Conservation (phyloP, 2,329 filamentous ascomycete species). For the Pezicula rhizophila region DNA sequence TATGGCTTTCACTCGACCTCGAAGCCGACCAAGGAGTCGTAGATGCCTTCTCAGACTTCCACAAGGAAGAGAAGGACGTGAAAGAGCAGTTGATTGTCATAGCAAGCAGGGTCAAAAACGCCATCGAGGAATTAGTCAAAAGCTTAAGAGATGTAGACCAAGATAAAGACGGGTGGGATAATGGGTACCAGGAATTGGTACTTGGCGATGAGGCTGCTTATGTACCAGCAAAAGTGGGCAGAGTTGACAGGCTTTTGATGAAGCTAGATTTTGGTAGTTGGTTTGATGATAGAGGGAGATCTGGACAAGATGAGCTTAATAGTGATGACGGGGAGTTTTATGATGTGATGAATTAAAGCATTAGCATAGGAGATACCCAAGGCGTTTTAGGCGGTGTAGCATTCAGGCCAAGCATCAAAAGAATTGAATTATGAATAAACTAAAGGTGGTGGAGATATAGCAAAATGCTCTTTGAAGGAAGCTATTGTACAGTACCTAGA, state of each 20-base stretch:
- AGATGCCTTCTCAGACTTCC: constrained; percentile 66
- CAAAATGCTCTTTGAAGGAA: no score
- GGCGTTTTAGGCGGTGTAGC: no score
- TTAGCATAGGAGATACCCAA: neutral
- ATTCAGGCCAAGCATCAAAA: no score
- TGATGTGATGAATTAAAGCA: no score
- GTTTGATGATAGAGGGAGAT: constrained; percentile 21
- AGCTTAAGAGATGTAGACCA: constrained; percentile 50
- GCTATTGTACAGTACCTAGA: no score
- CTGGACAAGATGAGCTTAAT: constrained; percentile 5
- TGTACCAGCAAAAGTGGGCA: constrained; percentile 66
- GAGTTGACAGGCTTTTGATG: constrained; percentile 82
- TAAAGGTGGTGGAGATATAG: no score
- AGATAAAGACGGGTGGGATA: constrained; percentile 24
- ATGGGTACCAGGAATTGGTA: constrained; percentile 28
- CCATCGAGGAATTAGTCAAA: constrained; percentile 56
- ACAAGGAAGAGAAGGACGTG: constrained; percentile 66
- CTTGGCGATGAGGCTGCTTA: constrained; percentile 47
- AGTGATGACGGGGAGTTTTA: constrained; percentile 10
- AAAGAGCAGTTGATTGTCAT: constrained; percentile 57
- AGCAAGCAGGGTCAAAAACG: constrained; percentile 57
- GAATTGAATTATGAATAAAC: no score
- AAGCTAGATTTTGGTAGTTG: constrained; percentile 61
- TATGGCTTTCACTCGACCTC: constrained; percentile 74
- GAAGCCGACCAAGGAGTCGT: constrained; percentile 78